phyloP scores from a whole-genome alignment of 1,284 basidiomycete species.

The Melampsora allii-populina region DNA sequence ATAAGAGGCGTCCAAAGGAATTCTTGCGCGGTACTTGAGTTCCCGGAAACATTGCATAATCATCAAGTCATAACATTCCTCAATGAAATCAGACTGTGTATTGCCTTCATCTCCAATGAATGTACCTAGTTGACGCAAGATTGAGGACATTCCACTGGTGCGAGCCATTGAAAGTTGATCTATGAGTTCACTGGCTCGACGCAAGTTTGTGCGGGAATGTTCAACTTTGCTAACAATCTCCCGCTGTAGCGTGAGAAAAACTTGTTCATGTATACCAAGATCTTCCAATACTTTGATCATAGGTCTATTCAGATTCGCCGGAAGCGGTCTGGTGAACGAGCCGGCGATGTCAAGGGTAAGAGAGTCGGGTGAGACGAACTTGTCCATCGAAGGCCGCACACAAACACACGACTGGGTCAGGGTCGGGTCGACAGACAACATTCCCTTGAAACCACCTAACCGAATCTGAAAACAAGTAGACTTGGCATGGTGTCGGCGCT shows the following conservation, averaged over 20 bases:
- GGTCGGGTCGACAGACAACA: constrained; percentile 63
- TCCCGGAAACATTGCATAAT: constrained; percentile 64
- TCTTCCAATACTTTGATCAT: constrained; percentile 67
- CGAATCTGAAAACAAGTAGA: constrained; percentile 64
- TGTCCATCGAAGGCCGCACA: constrained; percentile 67
- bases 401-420: constrained; percentile 60
- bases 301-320: constrained; percentile 55
- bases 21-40: constrained; percentile 65
- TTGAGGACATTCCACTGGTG: constrained; percentile 58
- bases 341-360: constrained; percentile 68
- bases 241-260: constrained; percentile 62
- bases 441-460: constrained; percentile 71
- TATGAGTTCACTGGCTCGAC: constrained; percentile 58
- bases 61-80: constrained; percentile 61
- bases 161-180: constrained; percentile 59
- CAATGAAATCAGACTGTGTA: constrained; percentile 53
- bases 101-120: constrained; percentile 58
- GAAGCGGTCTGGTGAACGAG: constrained; percentile 61
- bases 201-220: constrained; percentile 60
- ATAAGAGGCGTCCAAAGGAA: constrained; percentile 65
- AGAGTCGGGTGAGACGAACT: constrained; percentile 62
- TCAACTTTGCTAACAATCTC: constrained; percentile 58
- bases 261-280: constrained; percentile 60
- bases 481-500: constrained; percentile 37
- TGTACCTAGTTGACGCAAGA: constrained; percentile 59